Percentiles rank a stretch among this genome's conserved stretches.
phyloP scores from a whole-genome alignment of 2,329 filamentous ascomycete genomes.

The Fusarium decemcellulare region DNA sequence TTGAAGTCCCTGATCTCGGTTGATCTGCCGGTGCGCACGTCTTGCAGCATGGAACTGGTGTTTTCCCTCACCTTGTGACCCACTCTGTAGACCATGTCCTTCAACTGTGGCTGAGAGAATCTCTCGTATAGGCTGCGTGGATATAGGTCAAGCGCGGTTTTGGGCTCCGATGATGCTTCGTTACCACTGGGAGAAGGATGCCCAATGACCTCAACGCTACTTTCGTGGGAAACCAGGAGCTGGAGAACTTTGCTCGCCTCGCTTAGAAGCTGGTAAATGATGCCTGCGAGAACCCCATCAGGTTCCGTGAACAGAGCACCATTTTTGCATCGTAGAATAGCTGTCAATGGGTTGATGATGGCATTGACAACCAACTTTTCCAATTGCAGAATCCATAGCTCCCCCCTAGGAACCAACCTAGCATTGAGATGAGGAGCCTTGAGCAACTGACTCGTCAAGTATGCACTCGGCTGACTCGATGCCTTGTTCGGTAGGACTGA shows the following conservation, averaged over 20 bases:
- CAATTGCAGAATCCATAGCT: conserved; percentile 76
- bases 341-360: conserved; percentile 88
- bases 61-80: conserved; percentile 66
- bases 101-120: conserved; percentile 60
- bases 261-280: conserved; percentile 78
- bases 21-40: conserved; percentile 63
- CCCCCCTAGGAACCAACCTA: conserved; percentile 54
- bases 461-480: conserved; percentile 42
- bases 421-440: conserved; percentile 60
- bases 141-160: conserved; percentile 30
- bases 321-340: conserved; percentile 82
- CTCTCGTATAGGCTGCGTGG: conserved; percentile 50
- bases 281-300: conserved; percentile 62
- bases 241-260: conserved; percentile 83
- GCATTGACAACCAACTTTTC: conserved; percentile 89
- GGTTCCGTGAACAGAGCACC: conserved; percentile 79
- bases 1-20: conserved; percentile 74
- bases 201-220: conserved; percentile 56
- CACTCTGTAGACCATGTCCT: conserved; percentile 61
- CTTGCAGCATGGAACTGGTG: conserved; percentile 74
- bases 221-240: conserved; percentile 74
- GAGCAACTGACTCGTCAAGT: conserved; percentile 60
- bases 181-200: background rate
- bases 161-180: conserved; percentile 1
- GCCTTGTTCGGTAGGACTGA: conserved; percentile 55